Conservation (phyloP, 164 flowering plant species). For the Vitis amurensis region DNA sequence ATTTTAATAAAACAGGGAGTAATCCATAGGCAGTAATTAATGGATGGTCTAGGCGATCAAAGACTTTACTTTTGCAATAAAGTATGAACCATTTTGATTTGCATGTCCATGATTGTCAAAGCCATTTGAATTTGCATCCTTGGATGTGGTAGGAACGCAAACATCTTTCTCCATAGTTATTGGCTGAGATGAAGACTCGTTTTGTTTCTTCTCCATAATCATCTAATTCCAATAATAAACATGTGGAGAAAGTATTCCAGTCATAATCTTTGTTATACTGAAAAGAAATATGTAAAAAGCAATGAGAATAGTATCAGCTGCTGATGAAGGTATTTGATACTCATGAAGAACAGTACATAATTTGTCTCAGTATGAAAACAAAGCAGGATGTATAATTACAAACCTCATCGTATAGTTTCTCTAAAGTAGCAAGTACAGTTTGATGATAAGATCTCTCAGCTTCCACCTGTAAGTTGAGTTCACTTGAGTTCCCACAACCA, state of each 20-base stretch:
- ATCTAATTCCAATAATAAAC: conserved; percentile 38
- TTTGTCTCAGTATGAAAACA: not conserved
- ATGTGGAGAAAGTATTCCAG: conserved; percentile 5
- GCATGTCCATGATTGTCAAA: conserved; percentile 23
- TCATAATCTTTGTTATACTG: not conserved
- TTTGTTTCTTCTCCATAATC: conserved; percentile 43
- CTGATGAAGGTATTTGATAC: too few species aligned
- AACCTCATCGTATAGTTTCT: conserved; percentile 68
- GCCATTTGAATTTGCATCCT: conserved; percentile 27
- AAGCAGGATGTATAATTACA: conserved; percentile 5
- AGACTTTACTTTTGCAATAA: conserved; percentile 63
- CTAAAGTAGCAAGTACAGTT: conserved; percentile 48
- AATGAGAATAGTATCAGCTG: not conserved
- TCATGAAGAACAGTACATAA: not conserved
- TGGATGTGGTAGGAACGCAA: conserved; percentile 19
- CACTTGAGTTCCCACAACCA: not conserved
- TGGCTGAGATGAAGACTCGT: conserved; percentile 33
- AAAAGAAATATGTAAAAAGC: not conserved
- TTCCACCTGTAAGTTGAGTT: conserved; percentile 50
- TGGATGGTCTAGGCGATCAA: not conserved
- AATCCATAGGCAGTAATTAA: not conserved
- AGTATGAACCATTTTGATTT: conserved; percentile 25
- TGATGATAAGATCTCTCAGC: conserved; percentile 81
- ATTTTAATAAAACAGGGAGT: not conserved
- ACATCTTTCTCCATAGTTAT: conserved; percentile 26